Evolutionary conservation across 2,329 filamentous ascomycete genomes (phyloP).

Genomic region (Aspergillus vadensis): DNA sequence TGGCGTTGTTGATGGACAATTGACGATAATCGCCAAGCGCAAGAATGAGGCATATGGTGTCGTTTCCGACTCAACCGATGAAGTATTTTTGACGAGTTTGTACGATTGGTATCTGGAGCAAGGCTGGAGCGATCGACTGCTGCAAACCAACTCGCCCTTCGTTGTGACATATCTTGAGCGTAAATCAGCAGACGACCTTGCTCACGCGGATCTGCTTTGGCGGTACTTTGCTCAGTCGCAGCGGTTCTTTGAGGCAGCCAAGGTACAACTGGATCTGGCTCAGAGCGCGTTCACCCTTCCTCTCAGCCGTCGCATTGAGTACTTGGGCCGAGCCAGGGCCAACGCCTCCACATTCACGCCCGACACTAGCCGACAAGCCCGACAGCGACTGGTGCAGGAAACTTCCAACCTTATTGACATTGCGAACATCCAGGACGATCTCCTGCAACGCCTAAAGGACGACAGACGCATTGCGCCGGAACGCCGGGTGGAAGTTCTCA

Average conservation of each 20-base stretch:
- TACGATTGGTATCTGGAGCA: constrained; percentile 96
- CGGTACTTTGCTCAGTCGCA: constrained; percentile 85
- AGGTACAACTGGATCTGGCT: constrained; percentile 81
- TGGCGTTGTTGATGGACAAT: constrained; percentile 74
- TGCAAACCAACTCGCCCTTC: constrained; percentile 80
- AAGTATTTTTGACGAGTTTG: constrained; percentile 93
- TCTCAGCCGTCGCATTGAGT: constrained; percentile 84
- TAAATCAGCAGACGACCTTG: constrained; percentile 69
- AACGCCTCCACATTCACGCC: constrained; percentile 84
- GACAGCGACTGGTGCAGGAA: constrained; percentile 82
- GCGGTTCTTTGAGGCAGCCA: constrained; percentile 81
- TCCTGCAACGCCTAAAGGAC: constrained; percentile 73
- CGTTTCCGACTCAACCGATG: constrained; percentile 83
- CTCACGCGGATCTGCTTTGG: constrained; percentile 88
- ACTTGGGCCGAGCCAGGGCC: constrained; percentile 86
- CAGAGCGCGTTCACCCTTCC: constrained; percentile 76
- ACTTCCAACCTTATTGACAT: constrained; percentile 86
- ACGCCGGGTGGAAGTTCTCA: constrained; percentile 64
- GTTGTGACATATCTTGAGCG: constrained; percentile 84
- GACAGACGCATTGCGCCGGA: constrained; percentile 70
- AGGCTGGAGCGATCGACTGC: constrained; percentile 80
- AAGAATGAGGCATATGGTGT: constrained; percentile 86
- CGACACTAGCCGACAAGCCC: constrained; percentile 74
- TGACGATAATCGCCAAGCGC: constrained; percentile 74
- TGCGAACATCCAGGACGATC: constrained; percentile 91